Evolutionary conservation across 1,284 basidiomycete genomes (phyloP).

Genomic region (Cryptococcus sp.): DNA sequence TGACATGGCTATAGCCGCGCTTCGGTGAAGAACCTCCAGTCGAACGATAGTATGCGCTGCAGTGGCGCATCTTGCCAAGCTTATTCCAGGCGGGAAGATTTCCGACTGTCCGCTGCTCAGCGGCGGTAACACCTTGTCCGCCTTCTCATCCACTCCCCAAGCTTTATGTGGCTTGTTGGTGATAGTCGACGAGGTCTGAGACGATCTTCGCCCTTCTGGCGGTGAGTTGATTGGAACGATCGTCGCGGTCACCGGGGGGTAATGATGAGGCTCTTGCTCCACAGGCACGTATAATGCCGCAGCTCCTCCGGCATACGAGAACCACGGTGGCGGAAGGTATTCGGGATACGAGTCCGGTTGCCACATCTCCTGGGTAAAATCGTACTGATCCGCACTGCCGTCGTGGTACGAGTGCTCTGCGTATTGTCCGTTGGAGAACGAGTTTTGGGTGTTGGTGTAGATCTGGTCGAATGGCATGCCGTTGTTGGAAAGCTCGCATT

Average conservation of each 20-base stretch:
- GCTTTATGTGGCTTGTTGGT: constrained; percentile 43
- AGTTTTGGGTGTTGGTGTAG: not conserved
- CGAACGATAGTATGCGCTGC: constrained; percentile 54
- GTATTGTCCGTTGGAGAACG: not conserved
- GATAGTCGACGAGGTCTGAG: not conserved
- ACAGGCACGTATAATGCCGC: constrained; percentile 28
- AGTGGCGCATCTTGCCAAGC: constrained; percentile 49
- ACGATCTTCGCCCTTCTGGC: constrained; percentile 7
- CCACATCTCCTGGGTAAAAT: constrained; percentile 41
- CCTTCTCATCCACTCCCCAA: constrained; percentile 50
- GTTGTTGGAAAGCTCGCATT: not conserved
- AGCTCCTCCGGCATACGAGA: constrained; percentile 40
- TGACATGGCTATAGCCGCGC: constrained; percentile 49
- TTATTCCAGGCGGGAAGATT: constrained; percentile 53
- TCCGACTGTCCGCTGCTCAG: constrained; percentile 11
- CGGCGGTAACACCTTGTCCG: constrained; percentile 22
- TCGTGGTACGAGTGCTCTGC: not conserved
- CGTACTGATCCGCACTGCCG: constrained; percentile 15
- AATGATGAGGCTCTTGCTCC: constrained; percentile 10
- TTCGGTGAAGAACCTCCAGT: constrained; percentile 52
- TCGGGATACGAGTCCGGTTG: constrained; percentile 44
- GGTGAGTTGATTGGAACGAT: constrained; percentile 15
- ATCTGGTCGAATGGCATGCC: not conserved
- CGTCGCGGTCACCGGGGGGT: constrained; percentile 15
- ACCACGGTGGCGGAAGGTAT: constrained; percentile 50